Evolutionary conservation across 140 eudicot species (phyloP), one percentile per base, ranked within the genome.

Genomic region (Erigeron philadelphicus): DNA sequence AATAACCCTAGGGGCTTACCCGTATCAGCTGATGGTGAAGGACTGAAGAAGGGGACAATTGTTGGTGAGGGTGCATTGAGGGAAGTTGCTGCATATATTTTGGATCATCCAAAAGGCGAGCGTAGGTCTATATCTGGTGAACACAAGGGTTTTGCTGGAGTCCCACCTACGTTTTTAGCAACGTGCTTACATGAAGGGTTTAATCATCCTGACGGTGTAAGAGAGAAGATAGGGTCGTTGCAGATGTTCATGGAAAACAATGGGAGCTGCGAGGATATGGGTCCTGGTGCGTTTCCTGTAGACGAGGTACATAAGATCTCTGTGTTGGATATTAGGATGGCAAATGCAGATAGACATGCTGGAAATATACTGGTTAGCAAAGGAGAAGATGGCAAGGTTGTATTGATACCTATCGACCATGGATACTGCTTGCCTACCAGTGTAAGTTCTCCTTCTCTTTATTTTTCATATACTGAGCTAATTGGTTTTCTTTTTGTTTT

Each of bases 221-320:
- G 31, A 56, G 72, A 64, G 38, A 87, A 87, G 93, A 79, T 83
- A 15, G 97, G 97, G 9, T 90, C 95, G 11, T 76, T 85, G 68
- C 95, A 90, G 78, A 81, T 77, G 92, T 87, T 87, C 43, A 66
- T 87, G 88, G 85, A 83, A 64, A 90, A 85, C 48, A 23, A 8
- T 42, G 97, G 97, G 65, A 84, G 97, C 65, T 90, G 97, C 68
- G 97, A 90, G 85, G 95, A 90, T 77, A 83, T 87, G 84, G 97
- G 97, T 42, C 89, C 89, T 7, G 63, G 82, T 68, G 81, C 83
- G 49, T 90, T 90, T 66, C 95, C 92, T 2, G 80, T 85, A 7
- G 89, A 87, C 45, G 92, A 90, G 71, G 95, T 90, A 2, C 97
- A 90, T 76, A 90, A 90, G 73, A 90, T 90, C 52, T 78, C 87